phyloP scores from a whole-genome alignment of 129 eudicot genomes.

The Kitagawia praeruptora region DNA sequence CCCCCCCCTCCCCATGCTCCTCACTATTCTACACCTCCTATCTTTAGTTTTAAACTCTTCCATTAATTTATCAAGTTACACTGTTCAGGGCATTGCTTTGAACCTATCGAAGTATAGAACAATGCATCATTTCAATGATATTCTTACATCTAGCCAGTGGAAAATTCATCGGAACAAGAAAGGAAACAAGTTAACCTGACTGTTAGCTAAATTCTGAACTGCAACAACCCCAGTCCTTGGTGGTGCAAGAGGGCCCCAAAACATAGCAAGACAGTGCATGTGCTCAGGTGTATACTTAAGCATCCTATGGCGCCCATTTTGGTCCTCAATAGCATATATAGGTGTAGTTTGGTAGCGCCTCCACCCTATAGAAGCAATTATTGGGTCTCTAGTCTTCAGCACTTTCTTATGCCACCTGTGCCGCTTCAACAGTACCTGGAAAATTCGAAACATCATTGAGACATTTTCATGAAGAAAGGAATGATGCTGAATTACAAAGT shows the following conservation, averaged over 20 bases:
- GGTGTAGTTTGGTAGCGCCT: slow-evolving; percentile 93
- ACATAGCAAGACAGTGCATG: slow-evolving; percentile 98
- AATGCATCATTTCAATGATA: not conserved
- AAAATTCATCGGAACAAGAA: not conserved
- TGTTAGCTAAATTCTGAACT: slow-evolving; percentile 71
- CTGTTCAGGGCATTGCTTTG: not conserved
- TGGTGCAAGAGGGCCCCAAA: slow-evolving; percentile 97
- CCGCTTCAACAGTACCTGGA: slow-evolving; percentile 72
- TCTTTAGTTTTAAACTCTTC: not conserved
- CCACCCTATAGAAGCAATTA: slow-evolving; percentile 92
- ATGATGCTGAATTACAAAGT: not conserved
- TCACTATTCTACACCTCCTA: not conserved
- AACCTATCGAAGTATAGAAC: not conserved
- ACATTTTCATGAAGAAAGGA: not conserved
- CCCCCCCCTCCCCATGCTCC: not conserved
- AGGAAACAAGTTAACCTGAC: slow-evolving; percentile 40
- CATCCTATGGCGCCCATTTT: slow-evolving; percentile 83
- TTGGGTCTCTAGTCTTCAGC: slow-evolving; percentile 80
- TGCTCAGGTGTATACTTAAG: slow-evolving; percentile 96
- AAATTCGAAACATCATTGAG: not conserved
- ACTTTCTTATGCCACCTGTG: slow-evolving; percentile 97
- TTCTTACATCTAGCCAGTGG: not conserved
- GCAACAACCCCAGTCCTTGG: slow-evolving; percentile 91
- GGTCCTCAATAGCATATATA: slow-evolving; percentile 82
- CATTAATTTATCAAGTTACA: not conserved